Evolutionary conservation across 345 rosid genomes (phyloP).

Genomic region (Ceriops tagal): DNA sequence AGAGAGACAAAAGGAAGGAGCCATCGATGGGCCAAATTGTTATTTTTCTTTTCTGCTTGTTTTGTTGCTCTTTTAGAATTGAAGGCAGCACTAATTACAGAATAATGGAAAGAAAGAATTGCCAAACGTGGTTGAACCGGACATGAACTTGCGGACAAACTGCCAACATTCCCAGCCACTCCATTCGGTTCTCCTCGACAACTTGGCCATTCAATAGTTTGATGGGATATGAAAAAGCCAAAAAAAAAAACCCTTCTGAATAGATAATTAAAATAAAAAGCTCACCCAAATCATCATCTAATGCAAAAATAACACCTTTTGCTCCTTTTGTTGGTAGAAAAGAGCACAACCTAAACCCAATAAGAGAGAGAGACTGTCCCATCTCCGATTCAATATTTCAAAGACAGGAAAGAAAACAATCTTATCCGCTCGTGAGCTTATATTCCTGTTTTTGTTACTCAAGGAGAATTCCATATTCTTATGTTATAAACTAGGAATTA

Average conservation of each 20-base stretch:
- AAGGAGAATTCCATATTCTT: no score
- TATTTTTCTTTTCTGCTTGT: constrained; percentile 19
- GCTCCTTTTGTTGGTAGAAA: no score
- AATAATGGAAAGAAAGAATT: constrained; percentile 32
- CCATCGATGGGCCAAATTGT: constrained; percentile 28
- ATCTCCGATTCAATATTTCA: no score
- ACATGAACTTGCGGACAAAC: constrained; percentile 49
- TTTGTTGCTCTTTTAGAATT: constrained; percentile 21
- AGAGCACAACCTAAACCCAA: no score
- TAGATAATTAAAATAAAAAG: no score
- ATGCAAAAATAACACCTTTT: not conserved
- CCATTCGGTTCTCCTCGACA: constrained; percentile 4
- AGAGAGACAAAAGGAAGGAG: constrained; percentile 37
- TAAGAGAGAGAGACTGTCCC: no score
- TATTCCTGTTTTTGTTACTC: no score
- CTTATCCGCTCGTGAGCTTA: no score
- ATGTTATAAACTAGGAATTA: no score
- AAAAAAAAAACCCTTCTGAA: no score
- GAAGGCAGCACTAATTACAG: constrained; percentile 5
- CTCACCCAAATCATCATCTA: constrained; percentile 4
- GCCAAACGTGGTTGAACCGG: constrained; percentile 26
- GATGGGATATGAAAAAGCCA: no score
- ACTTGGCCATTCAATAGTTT: constrained; percentile 1
- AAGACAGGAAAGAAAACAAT: no score
- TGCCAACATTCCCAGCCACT: constrained; percentile 14